phyloP scores from a whole-genome alignment of 2,329 filamentous ascomycete genomes.

The Aspergillus aculeatus region DNA sequence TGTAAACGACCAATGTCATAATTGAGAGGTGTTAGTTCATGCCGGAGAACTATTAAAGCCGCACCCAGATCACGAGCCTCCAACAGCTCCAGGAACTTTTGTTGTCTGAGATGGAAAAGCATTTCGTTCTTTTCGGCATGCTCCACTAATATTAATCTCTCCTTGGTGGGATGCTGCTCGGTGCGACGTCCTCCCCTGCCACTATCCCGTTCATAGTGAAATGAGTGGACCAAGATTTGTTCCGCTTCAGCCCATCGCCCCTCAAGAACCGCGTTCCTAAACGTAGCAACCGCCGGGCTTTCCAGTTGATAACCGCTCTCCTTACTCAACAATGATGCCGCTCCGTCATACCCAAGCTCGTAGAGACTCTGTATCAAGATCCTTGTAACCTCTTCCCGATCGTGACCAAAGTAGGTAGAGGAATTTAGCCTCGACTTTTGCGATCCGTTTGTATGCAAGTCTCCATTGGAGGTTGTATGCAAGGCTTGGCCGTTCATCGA shows the following conservation, averaged over 20 bases:
- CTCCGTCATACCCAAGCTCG: constrained; percentile 80
- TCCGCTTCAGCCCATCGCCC: constrained; percentile 88
- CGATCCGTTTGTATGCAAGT: constrained; percentile 41
- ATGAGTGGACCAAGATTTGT: constrained; percentile 63
- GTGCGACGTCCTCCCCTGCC: constrained; percentile 42
- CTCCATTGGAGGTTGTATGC: constrained; percentile 37
- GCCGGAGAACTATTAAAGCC: constrained; percentile 79
- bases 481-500: constrained; percentile 57
- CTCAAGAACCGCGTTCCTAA: constrained; percentile 73
- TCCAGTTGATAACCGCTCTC: constrained; percentile 90
- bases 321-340: constrained; percentile 70
- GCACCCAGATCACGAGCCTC: constrained; percentile 70
- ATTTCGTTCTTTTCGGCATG: constrained; percentile 75
- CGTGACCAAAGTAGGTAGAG: constrained; percentile 73
- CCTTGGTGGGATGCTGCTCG: constrained; percentile 26
- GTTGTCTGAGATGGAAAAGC: constrained; percentile 84
- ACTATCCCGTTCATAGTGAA: constrained; percentile 41
- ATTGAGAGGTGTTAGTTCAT: constrained; percentile 82
- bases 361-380: constrained; percentile 87
- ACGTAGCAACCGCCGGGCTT: constrained; percentile 79
- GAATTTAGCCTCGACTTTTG: constrained; percentile 30
- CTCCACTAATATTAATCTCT: constrained; percentile 71
- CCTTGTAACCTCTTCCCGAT: constrained; percentile 87
- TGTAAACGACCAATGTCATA: constrained; percentile 76
- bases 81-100: constrained; percentile 90